Conservation (phyloP, 176 grass and related monocot genomes). For the Oryza meyeriana region DNA sequence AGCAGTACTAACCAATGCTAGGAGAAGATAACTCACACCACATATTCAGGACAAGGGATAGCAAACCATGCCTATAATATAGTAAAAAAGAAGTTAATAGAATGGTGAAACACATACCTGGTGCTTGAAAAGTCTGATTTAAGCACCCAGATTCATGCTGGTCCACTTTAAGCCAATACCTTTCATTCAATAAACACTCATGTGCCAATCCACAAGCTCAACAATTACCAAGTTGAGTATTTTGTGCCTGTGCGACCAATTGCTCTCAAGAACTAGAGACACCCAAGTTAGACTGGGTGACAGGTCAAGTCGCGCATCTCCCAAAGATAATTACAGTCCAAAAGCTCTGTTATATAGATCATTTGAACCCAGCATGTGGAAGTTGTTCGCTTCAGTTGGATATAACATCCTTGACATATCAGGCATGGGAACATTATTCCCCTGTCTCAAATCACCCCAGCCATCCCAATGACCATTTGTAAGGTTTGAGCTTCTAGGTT, state of each 20-base stretch:
- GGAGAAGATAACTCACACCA: background rate
- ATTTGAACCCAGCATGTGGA: constrained; percentile 56
- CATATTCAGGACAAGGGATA: no score
- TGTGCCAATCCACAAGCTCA: constrained; percentile 28
- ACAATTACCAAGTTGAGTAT: constrained; percentile 11
- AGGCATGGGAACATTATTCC: constrained; percentile 44
- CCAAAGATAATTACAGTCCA: constrained; percentile 54
- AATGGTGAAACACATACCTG: constrained; percentile 37
- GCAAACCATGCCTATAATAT: background rate
- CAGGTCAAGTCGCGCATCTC: constrained; percentile 28
- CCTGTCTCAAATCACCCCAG: constrained; percentile 65
- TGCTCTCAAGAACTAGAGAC: constrained; percentile 21
- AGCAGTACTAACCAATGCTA: background rate
- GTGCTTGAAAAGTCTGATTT: constrained; percentile 29
- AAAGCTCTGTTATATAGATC: constrained; percentile 80
- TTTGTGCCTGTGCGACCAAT: constrained; percentile 18
- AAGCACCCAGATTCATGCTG: constrained; percentile 19
- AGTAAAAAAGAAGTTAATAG: background rate
- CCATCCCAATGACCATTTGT: constrained; percentile 68
- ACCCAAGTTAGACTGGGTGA: constrained; percentile 2
- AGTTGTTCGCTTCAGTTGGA: constrained; percentile 55
- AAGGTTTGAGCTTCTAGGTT: constrained; percentile 54
- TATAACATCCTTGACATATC: constrained; percentile 60
- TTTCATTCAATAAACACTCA: constrained; percentile 12
- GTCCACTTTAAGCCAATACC: constrained; percentile 28